A percentile compares a stretch with the other conserved stretches of the same genome.
These are phyloP conservation scores for Echites panduratus DNA, from an alignment of 257 asterid species.

Conservation along the genomic window DNA sequence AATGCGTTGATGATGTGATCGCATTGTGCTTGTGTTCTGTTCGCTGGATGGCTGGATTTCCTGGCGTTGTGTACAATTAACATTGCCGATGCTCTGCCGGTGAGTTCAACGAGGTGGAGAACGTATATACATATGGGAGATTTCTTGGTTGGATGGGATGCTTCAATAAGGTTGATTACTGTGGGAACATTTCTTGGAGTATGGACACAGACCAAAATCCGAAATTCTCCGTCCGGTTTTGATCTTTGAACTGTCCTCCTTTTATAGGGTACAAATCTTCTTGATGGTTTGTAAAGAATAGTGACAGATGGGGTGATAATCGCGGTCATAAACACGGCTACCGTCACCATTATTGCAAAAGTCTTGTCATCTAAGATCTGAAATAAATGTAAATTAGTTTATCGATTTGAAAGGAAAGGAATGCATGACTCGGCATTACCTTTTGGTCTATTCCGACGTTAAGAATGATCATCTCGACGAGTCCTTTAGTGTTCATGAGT, in stretches of 20 bases:
- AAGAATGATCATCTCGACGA: conserved; percentile 88
- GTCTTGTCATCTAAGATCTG: conserved; percentile 74
- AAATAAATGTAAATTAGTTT: background rate
- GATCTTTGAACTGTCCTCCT: conserved; percentile 57
- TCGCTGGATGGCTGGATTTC: conserved; percentile 54
- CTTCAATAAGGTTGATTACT: conserved; percentile 75
- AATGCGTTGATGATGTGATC: conserved; percentile 89
- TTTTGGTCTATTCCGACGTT: conserved; percentile 95
- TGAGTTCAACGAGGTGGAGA: conserved; percentile 88
- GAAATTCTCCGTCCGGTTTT: conserved; percentile 62
- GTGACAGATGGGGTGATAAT: conserved; percentile 63
- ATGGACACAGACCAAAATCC: conserved; percentile 63
- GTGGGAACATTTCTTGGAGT: conserved; percentile 84
- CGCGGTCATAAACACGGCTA: conserved; percentile 66
- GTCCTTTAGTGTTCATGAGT: conserved; percentile 94
- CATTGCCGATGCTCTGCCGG: conserved; percentile 95
- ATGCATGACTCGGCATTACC: too few relatives aligned
- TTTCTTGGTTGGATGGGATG: conserved; percentile 64
- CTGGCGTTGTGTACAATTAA: conserved; percentile 74
- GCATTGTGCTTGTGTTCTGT: conserved; percentile 79
- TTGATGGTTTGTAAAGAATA: conserved; percentile 58
- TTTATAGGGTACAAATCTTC: conserved; percentile 51
- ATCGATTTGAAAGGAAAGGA: too few relatives aligned
- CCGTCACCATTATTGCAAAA: conserved; percentile 83
- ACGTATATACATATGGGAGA: conserved; percentile 69